These are phyloP conservation scores for Miscanthus sacchariflorus DNA, from an alignment of 202 grass and related monocot species.

Conservation along the genomic window DNA sequence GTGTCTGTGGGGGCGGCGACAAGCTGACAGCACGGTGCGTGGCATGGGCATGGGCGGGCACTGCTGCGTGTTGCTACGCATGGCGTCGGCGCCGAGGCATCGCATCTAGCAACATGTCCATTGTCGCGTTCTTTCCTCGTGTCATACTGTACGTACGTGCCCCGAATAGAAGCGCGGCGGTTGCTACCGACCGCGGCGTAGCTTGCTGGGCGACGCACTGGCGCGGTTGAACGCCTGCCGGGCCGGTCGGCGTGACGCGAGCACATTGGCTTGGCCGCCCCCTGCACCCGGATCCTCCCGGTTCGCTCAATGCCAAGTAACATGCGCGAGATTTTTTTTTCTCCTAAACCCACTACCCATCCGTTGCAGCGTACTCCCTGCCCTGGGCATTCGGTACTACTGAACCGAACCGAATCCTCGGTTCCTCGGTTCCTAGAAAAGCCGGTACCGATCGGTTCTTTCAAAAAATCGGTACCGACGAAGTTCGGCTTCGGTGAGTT, in stretches of 20 bases:
- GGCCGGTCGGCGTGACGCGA: neutral
- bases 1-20: conserved; percentile 22
- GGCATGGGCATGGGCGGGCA: neutral
- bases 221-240: neutral
- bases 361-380: neutral
- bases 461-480: no score
- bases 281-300: neutral
- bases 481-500: no score
- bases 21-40: conserved; percentile 20
- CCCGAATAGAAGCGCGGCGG: no score
- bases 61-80: neutral
- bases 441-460: no score
- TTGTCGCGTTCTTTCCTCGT: neutral
- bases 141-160: neutral
- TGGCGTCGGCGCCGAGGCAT: conserved; percentile 23
- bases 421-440: no score
- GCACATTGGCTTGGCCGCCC: neutral
- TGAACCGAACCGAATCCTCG: no score
- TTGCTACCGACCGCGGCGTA: neutral
- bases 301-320: neutral
- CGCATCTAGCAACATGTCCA: neutral
- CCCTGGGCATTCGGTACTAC: no score
- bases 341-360: neutral
- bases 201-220: neutral
- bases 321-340: neutral